Base-by-base conservation (phyloP, 495 filamentous ascomycete species). In the Daldinia vernicosa region DNA sequence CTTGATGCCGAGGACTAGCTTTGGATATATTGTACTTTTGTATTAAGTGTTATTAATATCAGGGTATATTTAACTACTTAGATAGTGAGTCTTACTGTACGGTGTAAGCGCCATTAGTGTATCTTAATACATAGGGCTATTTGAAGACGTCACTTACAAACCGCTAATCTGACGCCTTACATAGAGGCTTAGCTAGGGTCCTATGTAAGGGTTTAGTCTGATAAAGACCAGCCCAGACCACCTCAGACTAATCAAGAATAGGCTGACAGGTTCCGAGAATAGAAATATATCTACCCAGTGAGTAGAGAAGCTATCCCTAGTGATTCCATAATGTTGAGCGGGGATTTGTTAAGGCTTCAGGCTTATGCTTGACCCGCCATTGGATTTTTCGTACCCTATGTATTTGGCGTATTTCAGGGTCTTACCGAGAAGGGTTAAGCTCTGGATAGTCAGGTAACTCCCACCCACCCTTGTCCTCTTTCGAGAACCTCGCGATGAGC, bases 391-490 rank as follows among this genome's bases (percentile, higher is more conserved):
- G 43, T 47, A n/a, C n/a, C n/a, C n/a, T n/a, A n/a, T n/a, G n/a
- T n/a, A 24, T 47, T 47, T 47, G 19, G 11, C 43, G 43, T 47
- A 24, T 24, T 47, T 14, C 43, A 47, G 43, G 43, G 43, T 17
- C 24, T 39, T 60, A 60, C 28, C 27, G 43, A 26, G 33, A 27
- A 54, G 6, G 28, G 14, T 50, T 57, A 12, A 67, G 51, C 50
- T 68, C 61, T 33, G 60, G 45, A 40, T 64, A 71, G 30, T 69
- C 40, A 17, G 54, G 55, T 55, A 66, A n/a, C 60, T 64, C 57
- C 63, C 60, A 72, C 17, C 64, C 69, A n/a, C 60, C 69, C 24
- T 58, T 60, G 9, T 67, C 69, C 59, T 61, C 45, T 6, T n/a
- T 60, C 3, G 69, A 72, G 26, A 72, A 67, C 45, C 55, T 67